These are phyloP conservation scores for Oemleria cerasiformis DNA, from an alignment of 306 rosid species.

Conservation along the genomic window DNA sequence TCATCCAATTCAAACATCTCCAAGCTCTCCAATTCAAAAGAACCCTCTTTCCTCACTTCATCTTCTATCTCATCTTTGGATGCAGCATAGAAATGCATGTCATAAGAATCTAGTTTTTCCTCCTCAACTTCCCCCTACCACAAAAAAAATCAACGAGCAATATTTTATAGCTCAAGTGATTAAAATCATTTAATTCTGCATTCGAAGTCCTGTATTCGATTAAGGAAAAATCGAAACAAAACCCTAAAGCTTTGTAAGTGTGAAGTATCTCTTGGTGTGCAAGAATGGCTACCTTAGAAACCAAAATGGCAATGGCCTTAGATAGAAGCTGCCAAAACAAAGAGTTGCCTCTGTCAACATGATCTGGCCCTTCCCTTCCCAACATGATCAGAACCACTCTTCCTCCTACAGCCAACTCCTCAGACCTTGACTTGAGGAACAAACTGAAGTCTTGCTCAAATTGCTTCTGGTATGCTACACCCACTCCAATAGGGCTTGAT, in stretches of 20 bases:
- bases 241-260: too few relatives aligned
- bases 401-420: constrained; percentile 70
- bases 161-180: too few relatives aligned
- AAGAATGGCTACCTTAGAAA: constrained; percentile 57
- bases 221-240: too few relatives aligned
- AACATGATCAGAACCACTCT: constrained; percentile 69
- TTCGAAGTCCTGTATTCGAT: too few relatives aligned
- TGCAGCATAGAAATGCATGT: constrained; percentile 90
- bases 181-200: background rate
- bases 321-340: constrained; percentile 79
- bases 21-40: constrained; percentile 56
- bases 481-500: constrained; percentile 55
- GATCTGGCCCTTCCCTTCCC: constrained; percentile 66
- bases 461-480: constrained; percentile 61
- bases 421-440: constrained; percentile 63
- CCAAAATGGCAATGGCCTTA: constrained; percentile 51
- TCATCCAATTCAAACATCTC: constrained; percentile 58
- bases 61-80: constrained; percentile 73
- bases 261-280: background rate
- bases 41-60: constrained; percentile 65
- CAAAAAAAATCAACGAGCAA: background rate
- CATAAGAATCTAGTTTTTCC: constrained; percentile 72
- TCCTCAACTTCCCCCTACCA: constrained; percentile 62
- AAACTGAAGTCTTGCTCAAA: constrained; percentile 64
- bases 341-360: constrained; percentile 79